Base-by-base conservation (phyloP, 257 asterid genomes). In the Primulina tabacum region DNA sequence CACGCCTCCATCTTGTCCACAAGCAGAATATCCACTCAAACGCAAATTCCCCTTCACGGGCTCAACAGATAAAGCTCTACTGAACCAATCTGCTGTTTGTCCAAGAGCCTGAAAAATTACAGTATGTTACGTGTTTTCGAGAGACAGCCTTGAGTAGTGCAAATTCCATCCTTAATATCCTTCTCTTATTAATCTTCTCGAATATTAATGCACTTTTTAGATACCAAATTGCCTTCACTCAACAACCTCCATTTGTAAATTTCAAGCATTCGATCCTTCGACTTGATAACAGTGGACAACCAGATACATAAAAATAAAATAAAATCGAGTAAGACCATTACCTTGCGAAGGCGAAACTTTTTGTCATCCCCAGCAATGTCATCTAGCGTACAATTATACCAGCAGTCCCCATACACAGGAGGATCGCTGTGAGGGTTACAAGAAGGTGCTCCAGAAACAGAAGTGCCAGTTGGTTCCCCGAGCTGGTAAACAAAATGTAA, bases 1-100 rank as follows among this genome's bases (percentile, higher is more conserved):
- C 75, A 94, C 99, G 3, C 99, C 99, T 62, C 99, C 99, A 74
- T 94, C 99, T 82, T 94, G 99, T 68, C 98, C 99, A 67, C 99
- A 94, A 17, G 99, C 99, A 72, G 99, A 94, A 83, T 94, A 94
- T 67, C 99, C 99, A 79, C 99, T 94, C 87, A 94, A 77, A 65
- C 98, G 88, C 81, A 94, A 82, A 82, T 88, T 91, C 58, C 99
- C 99, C 76, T 75, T 88, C 11, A 94, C 97, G 32, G 98, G 96
- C 81, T 94, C 99, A 76, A 94, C 99, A 55, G 99, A 87, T 64
- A 94, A 84, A 32, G 97, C 96, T 79, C 85, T 85, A 80, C 72
- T 89, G 77, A 94, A 94, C 99, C 99, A 94, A 60, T 86, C 90
- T 35, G 97, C 97, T 71, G 99, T 90, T 74, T 89, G 96, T 76